Conservation (phyloP, 108 stramenopile genomes). For the Nannochloropsis salina region DNA sequence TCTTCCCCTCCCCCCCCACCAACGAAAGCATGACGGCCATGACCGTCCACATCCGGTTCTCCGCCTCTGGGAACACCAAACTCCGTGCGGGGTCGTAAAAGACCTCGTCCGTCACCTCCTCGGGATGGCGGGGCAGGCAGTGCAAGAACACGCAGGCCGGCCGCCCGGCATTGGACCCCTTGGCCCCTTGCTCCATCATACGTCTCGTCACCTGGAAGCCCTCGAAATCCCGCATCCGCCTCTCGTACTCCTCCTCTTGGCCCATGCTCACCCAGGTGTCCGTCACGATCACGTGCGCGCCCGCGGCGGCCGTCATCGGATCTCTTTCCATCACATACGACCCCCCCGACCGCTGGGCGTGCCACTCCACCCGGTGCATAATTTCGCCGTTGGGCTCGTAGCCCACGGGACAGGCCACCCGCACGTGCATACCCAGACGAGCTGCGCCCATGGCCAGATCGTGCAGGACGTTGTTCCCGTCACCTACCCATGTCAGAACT, state of each 20-base stretch:
- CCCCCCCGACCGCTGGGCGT: not conserved
- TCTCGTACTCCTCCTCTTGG: slow-evolving; percentile 83
- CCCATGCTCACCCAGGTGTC: slow-evolving; percentile 98
- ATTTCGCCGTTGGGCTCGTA: slow-evolving; percentile 71
- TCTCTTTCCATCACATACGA: not conserved
- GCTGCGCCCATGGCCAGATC: slow-evolving; percentile 85
- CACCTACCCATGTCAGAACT: slow-evolving; percentile 94
- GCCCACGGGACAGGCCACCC: slow-evolving; percentile 80
- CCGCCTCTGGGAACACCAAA: slow-evolving; percentile 88
- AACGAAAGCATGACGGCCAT: slow-evolving; percentile 95
- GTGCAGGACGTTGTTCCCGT: slow-evolving; percentile 95
- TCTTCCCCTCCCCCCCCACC: slow-evolving; percentile 56
- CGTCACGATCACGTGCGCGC: slow-evolving; percentile 83
- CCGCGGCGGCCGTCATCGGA: slow-evolving; percentile 69
- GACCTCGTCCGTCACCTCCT: slow-evolving; percentile 92
- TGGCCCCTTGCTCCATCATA: slow-evolving; percentile 75
- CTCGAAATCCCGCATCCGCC: slow-evolving; percentile 76
- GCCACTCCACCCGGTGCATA: not conserved
- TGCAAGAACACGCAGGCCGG: slow-evolving; percentile 84
- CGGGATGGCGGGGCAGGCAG: slow-evolving; percentile 88
- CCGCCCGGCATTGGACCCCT: not conserved
- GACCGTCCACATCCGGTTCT: slow-evolving; percentile 98
- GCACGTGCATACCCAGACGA: slow-evolving; percentile 84
- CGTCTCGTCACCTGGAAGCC: slow-evolving; percentile 67
- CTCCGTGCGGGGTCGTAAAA: slow-evolving; percentile 73